Evolutionary conservation across 441 rosid species (phyloP), one percentile per base, ranked within the genome.

Genomic region (Erodium trifolium): DNA sequence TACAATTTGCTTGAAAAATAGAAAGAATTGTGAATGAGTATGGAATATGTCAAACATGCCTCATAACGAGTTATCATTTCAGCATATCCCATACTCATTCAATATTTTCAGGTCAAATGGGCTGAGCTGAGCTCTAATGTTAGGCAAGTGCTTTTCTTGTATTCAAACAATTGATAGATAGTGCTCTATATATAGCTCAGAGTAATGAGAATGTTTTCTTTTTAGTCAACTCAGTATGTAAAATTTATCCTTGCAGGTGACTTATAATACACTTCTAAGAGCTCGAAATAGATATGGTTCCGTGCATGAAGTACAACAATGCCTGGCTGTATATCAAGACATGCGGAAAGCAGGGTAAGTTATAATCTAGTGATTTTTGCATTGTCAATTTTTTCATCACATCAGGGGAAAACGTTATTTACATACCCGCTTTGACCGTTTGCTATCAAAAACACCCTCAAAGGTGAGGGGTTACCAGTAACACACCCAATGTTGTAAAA

Each of bases 271-370:
- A 57, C 93, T 91, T 72, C 80, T 93, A 67, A 80, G 87, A 79
- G 97, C 95, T 64, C 88, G 90, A 45, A 84, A 83, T 76, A 85
- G 84, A 77, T 93, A 88, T 67, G 96, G 96, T 71, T 91, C 96
- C 74, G 79, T 88, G 74, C 78, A 74, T 71, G 96, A 93, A 84
- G 91, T 93, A 71, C 88, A 84, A 66, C 99, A 89, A 76, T 93
- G 93, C 82, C 80, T 91, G 70, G 87, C 93, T 63, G 78, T 93
- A 80, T 91, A 88, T 80, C 95, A 84, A 83, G 93, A 89, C 65
- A 88, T 91, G 99, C 79, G 97, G 71, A 93, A 80, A 81, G 89
- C 95, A 57, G 99, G 99, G 97, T 93, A 86, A 65, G 82, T 66
- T 67, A 70, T 4, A 65, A 70, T 27, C 47, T 43, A 1, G 14